Evolutionary conservation across 2,329 filamentous ascomycete species (phyloP).

Genomic region (Trichoderma sp.): DNA sequence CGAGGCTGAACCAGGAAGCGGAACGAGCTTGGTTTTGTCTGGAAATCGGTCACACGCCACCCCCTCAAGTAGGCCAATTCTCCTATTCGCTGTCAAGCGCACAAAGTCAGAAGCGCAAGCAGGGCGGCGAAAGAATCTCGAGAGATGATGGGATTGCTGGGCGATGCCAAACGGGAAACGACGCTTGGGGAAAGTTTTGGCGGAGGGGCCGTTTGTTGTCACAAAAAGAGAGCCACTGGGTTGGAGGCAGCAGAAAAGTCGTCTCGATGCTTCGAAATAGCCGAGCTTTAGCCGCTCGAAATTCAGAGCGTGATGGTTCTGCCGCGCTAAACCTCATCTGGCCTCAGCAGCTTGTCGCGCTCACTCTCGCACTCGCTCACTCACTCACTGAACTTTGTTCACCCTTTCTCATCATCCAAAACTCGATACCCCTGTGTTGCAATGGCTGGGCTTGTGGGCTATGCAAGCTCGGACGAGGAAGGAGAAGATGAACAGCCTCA

Average conservation of each 20-base stretch:
- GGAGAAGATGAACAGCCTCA: constrained; percentile 39
- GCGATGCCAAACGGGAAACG: constrained; percentile 2
- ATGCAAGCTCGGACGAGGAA: constrained; percentile 57
- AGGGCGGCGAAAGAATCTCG: background rate
- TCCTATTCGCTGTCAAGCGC: background rate
- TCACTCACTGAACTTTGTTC: constrained; percentile 3
- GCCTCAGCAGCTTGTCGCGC: constrained; percentile 20
- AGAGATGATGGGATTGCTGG: background rate
- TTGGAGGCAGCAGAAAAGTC: constrained; percentile 6
- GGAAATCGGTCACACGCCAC: background rate
- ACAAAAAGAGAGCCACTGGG: background rate
- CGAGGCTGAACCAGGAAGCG: constrained; percentile 16
- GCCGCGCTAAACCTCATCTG: constrained; percentile 14
- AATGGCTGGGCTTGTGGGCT: constrained; percentile 53
- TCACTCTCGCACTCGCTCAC: background rate
- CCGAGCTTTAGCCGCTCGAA: constrained; percentile 22
- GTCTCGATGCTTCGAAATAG: background rate
- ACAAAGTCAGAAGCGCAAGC: background rate
- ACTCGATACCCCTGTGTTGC: background rate
- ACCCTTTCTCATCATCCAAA: background rate
- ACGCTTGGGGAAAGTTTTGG: background rate
- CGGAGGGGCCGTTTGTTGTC: constrained; percentile 24
- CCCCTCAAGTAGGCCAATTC: background rate
- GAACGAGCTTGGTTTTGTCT: background rate
- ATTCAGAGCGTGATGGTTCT: background rate